Evolutionary conservation across 2,329 filamentous ascomycete species (phyloP).

Genomic region (Aspergillus ibericus): DNA sequence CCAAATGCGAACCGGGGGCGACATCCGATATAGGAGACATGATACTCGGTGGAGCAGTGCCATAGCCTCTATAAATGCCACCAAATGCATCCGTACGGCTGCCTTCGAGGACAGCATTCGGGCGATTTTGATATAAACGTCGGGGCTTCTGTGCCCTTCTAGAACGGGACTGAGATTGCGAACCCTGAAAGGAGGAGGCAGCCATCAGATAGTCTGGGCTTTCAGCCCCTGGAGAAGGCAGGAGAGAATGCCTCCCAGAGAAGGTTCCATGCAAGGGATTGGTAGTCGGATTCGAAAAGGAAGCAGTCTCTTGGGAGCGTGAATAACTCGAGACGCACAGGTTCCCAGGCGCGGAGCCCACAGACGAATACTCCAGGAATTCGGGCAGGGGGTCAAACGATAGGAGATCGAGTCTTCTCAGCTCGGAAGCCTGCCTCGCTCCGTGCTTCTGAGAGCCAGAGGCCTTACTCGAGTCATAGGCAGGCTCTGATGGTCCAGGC

Average conservation of each 20-base stretch:
- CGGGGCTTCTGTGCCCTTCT: conserved; percentile 22
- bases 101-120: conserved; percentile 9
- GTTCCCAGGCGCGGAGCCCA: conserved; percentile 5
- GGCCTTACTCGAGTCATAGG: conserved; percentile 9
- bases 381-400: conserved; percentile 21
- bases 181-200: not conserved
- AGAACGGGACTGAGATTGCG: conserved; percentile 8
- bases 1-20: conserved; percentile 10
- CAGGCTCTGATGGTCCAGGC: conserved; percentile 9
- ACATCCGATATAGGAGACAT: conserved; percentile 18
- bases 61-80: conserved; percentile 6
- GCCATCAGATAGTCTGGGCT: conserved; percentile 10
- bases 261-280: too few relatives aligned
- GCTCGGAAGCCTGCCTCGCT: conserved; percentile 11
- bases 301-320: conserved; percentile 8
- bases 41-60: conserved; percentile 13
- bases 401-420: conserved; percentile 25
- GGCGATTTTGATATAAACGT: conserved; percentile 23
- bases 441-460: conserved; percentile 15
- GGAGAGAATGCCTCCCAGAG: conserved; percentile 21
- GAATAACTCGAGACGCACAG: conserved; percentile 2
- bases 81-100: conserved; percentile 10
- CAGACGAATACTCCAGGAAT: conserved; percentile 16
- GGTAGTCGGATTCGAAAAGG: conserved; percentile 14
- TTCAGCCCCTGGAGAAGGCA: conserved; percentile 14